Evolutionary conservation across 2,329 filamentous ascomycete genomes (phyloP).

Genomic region (Tolypocladium sp.): DNA sequence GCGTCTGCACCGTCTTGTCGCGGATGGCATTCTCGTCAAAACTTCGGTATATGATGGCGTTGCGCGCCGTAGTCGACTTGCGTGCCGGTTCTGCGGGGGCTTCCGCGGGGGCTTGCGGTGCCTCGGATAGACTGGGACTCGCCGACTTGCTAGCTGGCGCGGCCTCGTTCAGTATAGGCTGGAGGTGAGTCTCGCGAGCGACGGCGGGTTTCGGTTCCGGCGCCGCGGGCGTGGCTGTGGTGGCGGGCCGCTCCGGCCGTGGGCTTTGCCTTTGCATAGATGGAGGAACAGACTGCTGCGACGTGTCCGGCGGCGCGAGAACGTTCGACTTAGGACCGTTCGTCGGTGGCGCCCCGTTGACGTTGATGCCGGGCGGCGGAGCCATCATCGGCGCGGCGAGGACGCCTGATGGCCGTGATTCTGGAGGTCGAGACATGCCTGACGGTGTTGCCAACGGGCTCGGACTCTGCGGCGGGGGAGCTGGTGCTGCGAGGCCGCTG

Average conservation of each 20-base stretch:
- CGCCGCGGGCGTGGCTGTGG: not conserved
- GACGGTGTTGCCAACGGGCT: slow-evolving; percentile 10
- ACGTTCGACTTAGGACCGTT: slow-evolving; percentile 31
- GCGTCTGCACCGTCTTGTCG: slow-evolving; percentile 47
- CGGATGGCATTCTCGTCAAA: slow-evolving; percentile 48
- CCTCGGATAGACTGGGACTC: slow-evolving; percentile 7
- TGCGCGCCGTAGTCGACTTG: slow-evolving; percentile 37
- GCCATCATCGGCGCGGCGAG: slow-evolving; percentile 28
- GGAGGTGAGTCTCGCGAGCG: slow-evolving; percentile 1
- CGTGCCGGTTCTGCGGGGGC: slow-evolving; percentile 10
- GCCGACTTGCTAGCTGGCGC: slow-evolving; percentile 5
- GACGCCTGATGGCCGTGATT: slow-evolving; percentile 20
- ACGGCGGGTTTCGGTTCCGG: not conserved
- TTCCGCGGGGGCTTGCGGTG: slow-evolving; percentile 5
- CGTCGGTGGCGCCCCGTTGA: slow-evolving; percentile 12
- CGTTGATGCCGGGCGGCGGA: slow-evolving; percentile 21
- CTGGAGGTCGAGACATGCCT: slow-evolving; percentile 12
- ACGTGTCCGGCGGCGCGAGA: slow-evolving; percentile 34
- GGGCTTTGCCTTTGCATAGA: not conserved
- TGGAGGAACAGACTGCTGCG: slow-evolving; percentile 14
- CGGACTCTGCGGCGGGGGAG: slow-evolving; percentile 6
- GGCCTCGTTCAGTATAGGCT: slow-evolving; percentile 4
- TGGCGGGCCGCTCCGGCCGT: not conserved
- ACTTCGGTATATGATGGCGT: slow-evolving; percentile 50
- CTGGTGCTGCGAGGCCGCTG: slow-evolving; percentile 9